Evolutionary conservation across 495 filamentous ascomycete species (phyloP).

Genomic region (Daldinia bambusicola): DNA sequence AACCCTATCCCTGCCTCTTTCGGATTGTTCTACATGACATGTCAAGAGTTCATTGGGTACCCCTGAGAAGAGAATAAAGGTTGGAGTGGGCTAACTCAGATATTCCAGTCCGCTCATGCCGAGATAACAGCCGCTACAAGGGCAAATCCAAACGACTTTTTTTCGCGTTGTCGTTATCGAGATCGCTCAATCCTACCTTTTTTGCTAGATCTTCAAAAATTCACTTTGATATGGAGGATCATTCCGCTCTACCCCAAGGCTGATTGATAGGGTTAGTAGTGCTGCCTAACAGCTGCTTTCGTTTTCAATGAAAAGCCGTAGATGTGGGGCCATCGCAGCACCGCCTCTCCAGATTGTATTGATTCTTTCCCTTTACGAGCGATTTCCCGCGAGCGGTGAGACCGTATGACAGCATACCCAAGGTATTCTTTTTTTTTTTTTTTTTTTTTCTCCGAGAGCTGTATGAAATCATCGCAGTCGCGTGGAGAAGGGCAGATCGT

Average conservation of each 20-base stretch:
- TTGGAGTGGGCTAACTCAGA: slow-evolving; percentile 3
- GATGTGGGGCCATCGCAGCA: slow-evolving; percentile 1
- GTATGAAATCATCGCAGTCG: slow-evolving; percentile 14
- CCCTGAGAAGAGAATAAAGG: slow-evolving; percentile 14
- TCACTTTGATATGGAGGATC: background rate
- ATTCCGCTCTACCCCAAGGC: slow-evolving; percentile 14
- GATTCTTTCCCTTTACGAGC: background rate
- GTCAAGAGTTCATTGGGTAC: slow-evolving; percentile 32
- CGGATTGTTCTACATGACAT: slow-evolving; percentile 17
- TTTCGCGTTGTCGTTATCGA: background rate
- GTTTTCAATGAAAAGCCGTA: slow-evolving; percentile 4
- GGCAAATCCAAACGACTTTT: background rate
- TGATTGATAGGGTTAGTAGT: slow-evolving; percentile 15
- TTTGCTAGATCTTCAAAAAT: background rate
- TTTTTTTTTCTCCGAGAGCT: background rate
- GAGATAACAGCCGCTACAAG: background rate
- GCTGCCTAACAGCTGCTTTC: no score
- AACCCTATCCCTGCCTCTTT: slow-evolving; percentile 5
- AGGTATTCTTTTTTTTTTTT: background rate
- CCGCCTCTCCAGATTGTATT: slow-evolving; percentile 17
- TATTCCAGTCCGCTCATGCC: background rate
- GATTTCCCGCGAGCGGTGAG: background rate
- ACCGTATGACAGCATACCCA: background rate
- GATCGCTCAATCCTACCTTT: background rate
- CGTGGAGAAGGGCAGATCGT: slow-evolving; percentile 13